These are phyloP conservation scores for Aspergillus homomorphus DNA, from an alignment of 495 filamentous ascomycete species.

Conservation along the genomic window DNA sequence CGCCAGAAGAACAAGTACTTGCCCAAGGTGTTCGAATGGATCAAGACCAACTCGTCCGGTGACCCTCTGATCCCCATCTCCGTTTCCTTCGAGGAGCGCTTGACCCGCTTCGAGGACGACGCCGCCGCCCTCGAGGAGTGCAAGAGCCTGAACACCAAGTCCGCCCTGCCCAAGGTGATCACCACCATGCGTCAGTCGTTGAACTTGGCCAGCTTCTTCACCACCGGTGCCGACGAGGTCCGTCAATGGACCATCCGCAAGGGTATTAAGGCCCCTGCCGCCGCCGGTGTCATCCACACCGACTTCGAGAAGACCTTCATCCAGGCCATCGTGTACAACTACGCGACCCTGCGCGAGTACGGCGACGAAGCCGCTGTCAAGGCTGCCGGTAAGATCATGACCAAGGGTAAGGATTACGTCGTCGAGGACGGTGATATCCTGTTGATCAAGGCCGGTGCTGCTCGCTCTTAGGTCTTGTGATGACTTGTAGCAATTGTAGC, in stretches of 20 bases:
- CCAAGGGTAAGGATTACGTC: constrained; percentile 98
- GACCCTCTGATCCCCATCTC: constrained; percentile 93
- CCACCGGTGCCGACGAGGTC: constrained; percentile 93
- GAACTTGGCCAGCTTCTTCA: constrained; percentile 94
- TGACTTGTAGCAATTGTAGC: constrained; percentile 7
- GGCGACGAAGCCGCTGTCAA: constrained; percentile 87
- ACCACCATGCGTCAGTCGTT: constrained; percentile 91
- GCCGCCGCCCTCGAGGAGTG: constrained; percentile 81
- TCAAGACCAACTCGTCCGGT: constrained; percentile 82
- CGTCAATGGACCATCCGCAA: constrained; percentile 98
- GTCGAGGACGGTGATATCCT: constrained; percentile 56
- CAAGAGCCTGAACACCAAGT: constrained; percentile 84
- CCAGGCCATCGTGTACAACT: constrained; percentile 90
- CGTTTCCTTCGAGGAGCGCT: constrained; percentile 85
- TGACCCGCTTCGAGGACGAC: constrained; percentile 73
- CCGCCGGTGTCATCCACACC: constrained; percentile 96
- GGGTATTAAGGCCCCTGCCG: constrained; percentile 93
- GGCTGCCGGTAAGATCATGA: constrained; percentile 93
- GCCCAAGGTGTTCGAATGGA: constrained; percentile 85
- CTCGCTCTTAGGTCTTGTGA: constrained; percentile 60
- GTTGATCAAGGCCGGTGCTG: constrained; percentile 93
- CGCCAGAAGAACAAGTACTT: constrained; percentile 99
- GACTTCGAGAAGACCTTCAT: constrained; percentile 99
- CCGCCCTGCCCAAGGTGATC: constrained; percentile 87
- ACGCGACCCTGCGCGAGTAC: constrained; percentile 68